Evolutionary conservation across 2,329 filamentous ascomycete species (phyloP).

Genomic region (Microdochium trichocladiopsis): DNA sequence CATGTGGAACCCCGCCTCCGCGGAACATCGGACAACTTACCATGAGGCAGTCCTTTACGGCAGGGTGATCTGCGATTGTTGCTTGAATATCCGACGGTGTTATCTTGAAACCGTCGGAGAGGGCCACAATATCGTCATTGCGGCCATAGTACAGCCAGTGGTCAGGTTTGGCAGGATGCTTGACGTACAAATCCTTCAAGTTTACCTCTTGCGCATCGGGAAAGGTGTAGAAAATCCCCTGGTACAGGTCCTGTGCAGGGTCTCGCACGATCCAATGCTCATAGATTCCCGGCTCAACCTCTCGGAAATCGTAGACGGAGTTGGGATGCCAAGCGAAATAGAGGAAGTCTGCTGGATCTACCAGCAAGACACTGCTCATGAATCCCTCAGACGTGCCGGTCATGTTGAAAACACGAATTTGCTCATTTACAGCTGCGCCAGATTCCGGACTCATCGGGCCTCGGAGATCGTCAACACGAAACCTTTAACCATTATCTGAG

Average conservation of each 20-base stretch:
- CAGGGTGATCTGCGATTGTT: constrained; percentile 17
- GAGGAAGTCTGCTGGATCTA: background rate
- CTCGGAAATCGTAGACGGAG: constrained; percentile 9
- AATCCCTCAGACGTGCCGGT: background rate
- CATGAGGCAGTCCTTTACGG: constrained; percentile 22
- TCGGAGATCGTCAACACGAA: background rate
- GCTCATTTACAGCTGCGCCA: background rate
- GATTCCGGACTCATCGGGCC: background rate
- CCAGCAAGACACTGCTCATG: background rate
- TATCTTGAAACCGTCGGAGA: constrained; percentile 30
- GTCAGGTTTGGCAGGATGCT: constrained; percentile 22
- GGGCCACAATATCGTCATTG: constrained; percentile 15
- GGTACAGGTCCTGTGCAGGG: constrained; percentile 11
- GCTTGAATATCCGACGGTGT: constrained; percentile 28
- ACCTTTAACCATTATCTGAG: too few relatives aligned
- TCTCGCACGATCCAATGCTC: constrained; percentile 23
- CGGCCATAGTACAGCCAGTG: constrained; percentile 24
- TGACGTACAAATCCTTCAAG: constrained; percentile 31
- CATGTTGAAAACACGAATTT: background rate
- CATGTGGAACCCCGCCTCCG: too few relatives aligned
- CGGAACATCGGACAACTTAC: too few relatives aligned
- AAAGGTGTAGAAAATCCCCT: constrained; percentile 32
- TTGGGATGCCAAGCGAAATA: constrained; percentile 5
- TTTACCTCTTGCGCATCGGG: constrained; percentile 27
- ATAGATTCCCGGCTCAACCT: constrained; percentile 17